phyloP scores from a whole-genome alignment of 768 basidiomycete genomes.

The Crucibulum laeve region DNA sequence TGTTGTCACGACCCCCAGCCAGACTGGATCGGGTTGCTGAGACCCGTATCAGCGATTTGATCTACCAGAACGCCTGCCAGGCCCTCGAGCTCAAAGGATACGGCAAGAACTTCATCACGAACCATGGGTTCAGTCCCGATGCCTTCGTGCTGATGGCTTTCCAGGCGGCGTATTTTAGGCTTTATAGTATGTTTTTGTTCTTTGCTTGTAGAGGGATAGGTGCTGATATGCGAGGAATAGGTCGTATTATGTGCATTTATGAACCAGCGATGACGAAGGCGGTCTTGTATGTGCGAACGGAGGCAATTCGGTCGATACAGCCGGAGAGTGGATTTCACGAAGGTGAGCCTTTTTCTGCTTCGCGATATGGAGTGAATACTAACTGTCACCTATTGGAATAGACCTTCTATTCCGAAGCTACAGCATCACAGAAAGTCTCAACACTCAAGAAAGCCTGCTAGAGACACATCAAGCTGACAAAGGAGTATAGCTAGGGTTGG shows the following conservation, averaged over 20 bases:
- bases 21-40: conserved; percentile 95
- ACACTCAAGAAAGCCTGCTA: conserved; percentile 82
- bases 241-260: conserved; percentile 90
- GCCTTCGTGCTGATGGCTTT: conserved; percentile 99
- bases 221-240: conserved; percentile 23
- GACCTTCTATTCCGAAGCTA: conserved; percentile 85
- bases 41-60: conserved; percentile 89
- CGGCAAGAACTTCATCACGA: conserved; percentile 93
- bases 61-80: conserved; percentile 97
- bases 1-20: too few relatives aligned
- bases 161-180: conserved; percentile 92
- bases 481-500: conserved; percentile 83
- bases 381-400: conserved; percentile 19
- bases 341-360: too few relatives aligned
- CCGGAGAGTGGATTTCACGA: conserved; percentile 79
- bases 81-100: conserved; percentile 91
- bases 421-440: conserved; percentile 62
- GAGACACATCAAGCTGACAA: conserved; percentile 78
- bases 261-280: conserved; percentile 99
- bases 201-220: not conserved
- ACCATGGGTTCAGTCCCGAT: conserved; percentile 93
- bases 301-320: conserved; percentile 90
- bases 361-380: not conserved
- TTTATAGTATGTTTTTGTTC: conserved; percentile 58
- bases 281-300: conserved; percentile 92